Conservation (phyloP, 352 stramenopile genomes). For the Pythium aquatile region DNA sequence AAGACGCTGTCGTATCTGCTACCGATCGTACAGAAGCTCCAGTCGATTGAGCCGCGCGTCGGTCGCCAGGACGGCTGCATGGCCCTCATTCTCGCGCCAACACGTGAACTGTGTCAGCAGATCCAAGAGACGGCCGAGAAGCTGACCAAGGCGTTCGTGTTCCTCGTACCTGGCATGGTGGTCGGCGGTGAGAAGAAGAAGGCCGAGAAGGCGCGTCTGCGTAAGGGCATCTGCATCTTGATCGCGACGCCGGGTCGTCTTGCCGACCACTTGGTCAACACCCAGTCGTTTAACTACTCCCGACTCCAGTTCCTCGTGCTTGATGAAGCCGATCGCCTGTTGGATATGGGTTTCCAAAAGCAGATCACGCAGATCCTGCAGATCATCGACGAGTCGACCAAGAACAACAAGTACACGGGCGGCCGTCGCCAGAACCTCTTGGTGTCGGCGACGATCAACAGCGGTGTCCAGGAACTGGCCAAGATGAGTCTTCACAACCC, state of each 20-base stretch:
- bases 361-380: conserved; percentile 98
- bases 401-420: conserved; percentile 34
- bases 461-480: conserved; percentile 74
- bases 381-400: conserved; percentile 88
- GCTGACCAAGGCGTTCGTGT: conserved; percentile 93
- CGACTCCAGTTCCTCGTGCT: conserved; percentile 95
- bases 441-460: conserved; percentile 89
- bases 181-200: conserved; percentile 95
- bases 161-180: conserved; percentile 81
- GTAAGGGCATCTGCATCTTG: conserved; percentile 95
- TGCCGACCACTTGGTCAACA: conserved; percentile 96
- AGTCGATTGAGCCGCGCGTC: conserved; percentile 65
- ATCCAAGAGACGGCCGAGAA: conserved; percentile 95
- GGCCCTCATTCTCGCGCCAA: conserved; percentile 93
- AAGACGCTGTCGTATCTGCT: conserved; percentile 97
- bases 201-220: conserved; percentile 79
- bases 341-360: conserved; percentile 99
- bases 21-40: conserved; percentile 92
- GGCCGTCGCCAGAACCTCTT: conserved; percentile 72
- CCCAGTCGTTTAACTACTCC: conserved; percentile 88
- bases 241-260: conserved; percentile 97
- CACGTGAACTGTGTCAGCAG: conserved; percentile 94
- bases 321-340: conserved; percentile 98
- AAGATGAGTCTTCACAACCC: conserved; percentile 81
- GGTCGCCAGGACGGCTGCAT: conserved; percentile 83